phyloP scores from a whole-genome alignment of 1,139 yeast genomes.

The Hemisphaericaspora xylofermentans region DNA sequence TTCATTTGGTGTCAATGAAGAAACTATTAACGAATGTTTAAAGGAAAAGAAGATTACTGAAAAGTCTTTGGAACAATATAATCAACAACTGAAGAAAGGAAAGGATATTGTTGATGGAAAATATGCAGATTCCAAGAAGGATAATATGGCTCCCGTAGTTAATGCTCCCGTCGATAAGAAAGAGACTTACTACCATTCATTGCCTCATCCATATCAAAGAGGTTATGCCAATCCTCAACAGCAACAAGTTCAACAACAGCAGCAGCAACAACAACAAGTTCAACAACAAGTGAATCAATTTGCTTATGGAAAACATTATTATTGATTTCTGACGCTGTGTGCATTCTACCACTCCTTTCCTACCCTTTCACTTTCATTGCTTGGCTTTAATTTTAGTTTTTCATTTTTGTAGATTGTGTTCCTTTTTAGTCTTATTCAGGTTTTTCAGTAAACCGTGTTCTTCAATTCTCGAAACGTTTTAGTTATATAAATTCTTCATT shows the following conservation, averaged over 20 bases:
- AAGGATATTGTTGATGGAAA: constrained; percentile 11
- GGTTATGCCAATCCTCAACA: constrained; percentile 4
- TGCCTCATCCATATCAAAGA: constrained; percentile 7
- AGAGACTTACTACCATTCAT: constrained; percentile 5
- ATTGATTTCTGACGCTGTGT: constrained; percentile 1
- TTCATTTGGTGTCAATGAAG: constrained; percentile 55
- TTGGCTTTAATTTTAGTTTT: background rate
- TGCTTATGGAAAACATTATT: constrained; percentile 5
- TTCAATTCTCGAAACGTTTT: constrained; percentile 9
- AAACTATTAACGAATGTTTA: constrained; percentile 35
- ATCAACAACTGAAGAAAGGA: constrained; percentile 15
- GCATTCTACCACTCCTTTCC: background rate
- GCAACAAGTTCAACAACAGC: constrained; percentile 5
- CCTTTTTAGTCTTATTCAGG: background rate
- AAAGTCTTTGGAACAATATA: constrained; percentile 31
- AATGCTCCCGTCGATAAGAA: constrained; percentile 3
- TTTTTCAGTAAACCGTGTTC: background rate
- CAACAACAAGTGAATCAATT: constrained; percentile 7
- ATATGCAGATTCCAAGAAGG: constrained; percentile 37
- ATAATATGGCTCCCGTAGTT: background rate
- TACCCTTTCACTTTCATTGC: background rate
- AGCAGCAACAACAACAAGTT: constrained; percentile 3
- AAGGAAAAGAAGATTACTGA: constrained; percentile 42
- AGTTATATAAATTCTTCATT: constrained; percentile 6
- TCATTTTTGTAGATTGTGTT: constrained; percentile 1